Base-by-base conservation (phyloP, 352 stramenopile genomes). In the Phytophthora sansomeana region DNA sequence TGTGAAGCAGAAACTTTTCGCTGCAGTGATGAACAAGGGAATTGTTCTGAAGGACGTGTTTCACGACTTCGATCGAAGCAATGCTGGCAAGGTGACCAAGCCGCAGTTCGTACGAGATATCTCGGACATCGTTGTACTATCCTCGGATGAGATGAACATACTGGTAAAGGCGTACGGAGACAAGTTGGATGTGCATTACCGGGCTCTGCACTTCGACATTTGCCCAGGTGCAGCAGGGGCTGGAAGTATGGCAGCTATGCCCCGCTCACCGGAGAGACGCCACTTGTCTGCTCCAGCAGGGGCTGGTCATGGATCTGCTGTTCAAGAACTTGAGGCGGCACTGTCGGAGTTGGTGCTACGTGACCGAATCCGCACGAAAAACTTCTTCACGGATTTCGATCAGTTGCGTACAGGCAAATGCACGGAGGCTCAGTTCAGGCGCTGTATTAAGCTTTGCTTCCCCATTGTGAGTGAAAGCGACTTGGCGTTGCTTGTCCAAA, bases 31-130 rank as follows among this genome's bases (percentile, higher is more conserved):
- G 58, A 87, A 77, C 67, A 93, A 92, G 53, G 87, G 87, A 8
- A 80, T 96, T 42, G 83, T 96, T n/a, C 63, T 96, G 7, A 96
- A 96, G 57, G 86, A 95, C 46, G 86, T 96, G 0, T 96, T 96
- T 54, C 87, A 87, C 42, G 87, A 96, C 58, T 96, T 96, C 21
- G 86, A 96, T 51, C 77, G 82, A 43, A 94, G 78, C 69, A 93
- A 96, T 49, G 84, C 85, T 10, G 87, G 87, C 26, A 92, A 92
- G 55, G 87, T 96, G 29, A 94, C 86, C 6, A 89, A 89, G 44
- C 39, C 86, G 8, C 85, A 93, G 69, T 96, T 96, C 48, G 70
- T 91, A 2, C 74, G 87, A 11, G 83, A 92, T 54, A 60, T 95
- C 26, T 71, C 85, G 1, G 81, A 91, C 57, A 81, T 93, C 19